A percentile compares a stretch with the other conserved stretches of the same genome.
Conservation (phyloP, 495 filamentous ascomycete species). For the Penicillium manginii region DNA sequence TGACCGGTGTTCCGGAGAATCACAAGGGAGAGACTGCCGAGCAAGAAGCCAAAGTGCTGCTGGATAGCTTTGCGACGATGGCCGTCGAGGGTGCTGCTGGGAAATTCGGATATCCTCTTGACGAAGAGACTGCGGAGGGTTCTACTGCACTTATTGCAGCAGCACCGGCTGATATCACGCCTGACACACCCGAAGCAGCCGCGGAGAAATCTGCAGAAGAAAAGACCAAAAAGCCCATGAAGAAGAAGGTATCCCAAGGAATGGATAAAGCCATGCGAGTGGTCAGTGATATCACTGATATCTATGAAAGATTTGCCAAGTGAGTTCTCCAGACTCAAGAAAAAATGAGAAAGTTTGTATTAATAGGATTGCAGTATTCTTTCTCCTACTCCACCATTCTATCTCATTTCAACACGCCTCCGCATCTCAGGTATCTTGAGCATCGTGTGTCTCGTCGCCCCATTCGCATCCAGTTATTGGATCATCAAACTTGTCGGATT, state of each 20-base stretch:
- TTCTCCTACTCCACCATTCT: constrained; percentile 79
- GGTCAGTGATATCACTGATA: constrained; percentile 73
- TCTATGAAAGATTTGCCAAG: constrained; percentile 82
- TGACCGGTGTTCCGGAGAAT: constrained; percentile 81
- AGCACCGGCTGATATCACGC: constrained; percentile 57
- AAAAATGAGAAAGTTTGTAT: background rate
- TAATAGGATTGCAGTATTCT: constrained; percentile 57
- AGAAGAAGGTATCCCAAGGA: constrained; percentile 74
- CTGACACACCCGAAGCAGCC: constrained; percentile 65
- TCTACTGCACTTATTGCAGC: constrained; percentile 58
- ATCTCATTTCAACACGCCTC: constrained; percentile 61
- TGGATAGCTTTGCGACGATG: constrained; percentile 74
- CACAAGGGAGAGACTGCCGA: constrained; percentile 88
- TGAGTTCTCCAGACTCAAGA: constrained; percentile 35
- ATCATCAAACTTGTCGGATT: constrained; percentile 73
- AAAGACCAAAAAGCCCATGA: constrained; percentile 84
- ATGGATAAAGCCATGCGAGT: constrained; percentile 78
- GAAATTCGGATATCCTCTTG: constrained; percentile 63
- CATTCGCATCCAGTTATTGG: constrained; percentile 72
- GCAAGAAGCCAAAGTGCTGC: constrained; percentile 80
- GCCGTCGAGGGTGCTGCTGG: constrained; percentile 76
- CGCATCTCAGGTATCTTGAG: constrained; percentile 64
- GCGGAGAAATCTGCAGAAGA: constrained; percentile 62
- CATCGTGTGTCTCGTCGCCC: constrained; percentile 57
- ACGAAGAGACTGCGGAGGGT: constrained; percentile 46